Base-by-base conservation (phyloP, 345 rosid genomes). In the Eucalyptus urophylla region DNA sequence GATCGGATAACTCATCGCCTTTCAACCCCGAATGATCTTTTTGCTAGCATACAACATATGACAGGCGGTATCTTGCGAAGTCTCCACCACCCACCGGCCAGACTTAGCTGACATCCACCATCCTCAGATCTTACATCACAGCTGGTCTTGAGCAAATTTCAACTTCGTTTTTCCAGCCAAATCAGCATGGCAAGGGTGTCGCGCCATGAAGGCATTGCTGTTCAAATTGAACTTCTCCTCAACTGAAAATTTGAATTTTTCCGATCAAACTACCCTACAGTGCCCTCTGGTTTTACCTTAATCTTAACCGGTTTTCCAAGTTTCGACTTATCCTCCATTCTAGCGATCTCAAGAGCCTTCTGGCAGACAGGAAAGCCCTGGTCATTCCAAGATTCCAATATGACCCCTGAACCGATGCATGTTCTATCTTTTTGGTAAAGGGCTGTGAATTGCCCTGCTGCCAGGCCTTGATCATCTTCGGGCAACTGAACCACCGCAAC, bases 381-480 rank as follows among this genome's bases (percentile, higher is more conserved):
- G 90, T 95, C 98, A 58, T 97, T 96, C 95, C 95, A 94, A 14
- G 97, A 95, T 90, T 97, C 99, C 90, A 95, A 90, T 44, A 97
- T 96, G 43, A 97, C 94, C 40, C 99, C 99, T 76, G 98, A 97
- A 40, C 97, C 97, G 25, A 96, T 91, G 88, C 99, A 97, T 62
- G 89, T 92, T 56, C 92, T 94, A 90, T 94, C 96, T 88, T n/a
- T n/a, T n/a, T 91, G 87, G 88, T 97, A 97, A 92, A 97, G 95
- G 10, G 98, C 99, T 90, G 97, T 93, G 92, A 97, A 97, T 89
- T 95, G 98, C 92, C 99, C 99, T 14, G 99, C 97, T 51, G 98
- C 99, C 43, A 97, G 92, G 87, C 98, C 99, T 91, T 95, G 99
- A 91, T 97, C 99, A 81, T 98, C 99, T 92, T 95, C 92, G 3